Conservation (phyloP, 2,329 filamentous ascomycete species). For the Fusarium piperis region DNA sequence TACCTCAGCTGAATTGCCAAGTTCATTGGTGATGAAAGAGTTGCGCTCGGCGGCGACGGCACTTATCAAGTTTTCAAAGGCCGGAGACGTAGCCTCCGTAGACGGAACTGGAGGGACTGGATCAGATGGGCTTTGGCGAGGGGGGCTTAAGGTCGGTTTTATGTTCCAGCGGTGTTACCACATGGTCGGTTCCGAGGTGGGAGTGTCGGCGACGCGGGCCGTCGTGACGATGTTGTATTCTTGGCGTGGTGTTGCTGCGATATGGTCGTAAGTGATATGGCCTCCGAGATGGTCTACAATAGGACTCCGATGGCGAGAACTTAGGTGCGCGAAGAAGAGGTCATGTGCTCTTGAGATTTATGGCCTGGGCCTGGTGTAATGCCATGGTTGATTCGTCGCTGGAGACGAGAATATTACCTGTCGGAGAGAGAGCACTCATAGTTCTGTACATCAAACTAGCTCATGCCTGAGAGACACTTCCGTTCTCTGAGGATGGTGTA, state of each 20-base stretch:
- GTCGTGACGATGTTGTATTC: constrained; percentile 58
- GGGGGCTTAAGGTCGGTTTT: constrained; percentile 52
- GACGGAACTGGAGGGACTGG: constrained; percentile 61
- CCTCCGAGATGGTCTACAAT: constrained; percentile 29
- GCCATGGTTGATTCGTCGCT: not conserved
- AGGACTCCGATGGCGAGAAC: not conserved
- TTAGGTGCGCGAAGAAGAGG: not conserved
- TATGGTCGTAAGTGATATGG: constrained; percentile 51
- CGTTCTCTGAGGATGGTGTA: not conserved
- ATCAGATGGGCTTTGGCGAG: constrained; percentile 62
- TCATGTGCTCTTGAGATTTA: not conserved
- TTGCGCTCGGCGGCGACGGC: constrained; percentile 43
- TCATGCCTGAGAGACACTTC: not conserved
- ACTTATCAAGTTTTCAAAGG: constrained; percentile 45
- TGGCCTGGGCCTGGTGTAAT: not conserved
- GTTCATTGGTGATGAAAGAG: constrained; percentile 45
- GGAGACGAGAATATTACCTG: not conserved
- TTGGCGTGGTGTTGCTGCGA: constrained; percentile 50
- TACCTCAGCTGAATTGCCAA: constrained; percentile 47
- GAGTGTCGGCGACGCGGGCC: constrained; percentile 57
- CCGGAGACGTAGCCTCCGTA: constrained; percentile 63
- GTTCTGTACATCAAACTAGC: not conserved
- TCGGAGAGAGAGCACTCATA: not conserved
- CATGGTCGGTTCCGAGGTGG: constrained; percentile 62
- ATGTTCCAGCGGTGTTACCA: constrained; percentile 63